These are phyloP conservation scores for Tetrapisispora taiwanensis DNA, from an alignment of 805 yeast species.

Conservation along the genomic window DNA sequence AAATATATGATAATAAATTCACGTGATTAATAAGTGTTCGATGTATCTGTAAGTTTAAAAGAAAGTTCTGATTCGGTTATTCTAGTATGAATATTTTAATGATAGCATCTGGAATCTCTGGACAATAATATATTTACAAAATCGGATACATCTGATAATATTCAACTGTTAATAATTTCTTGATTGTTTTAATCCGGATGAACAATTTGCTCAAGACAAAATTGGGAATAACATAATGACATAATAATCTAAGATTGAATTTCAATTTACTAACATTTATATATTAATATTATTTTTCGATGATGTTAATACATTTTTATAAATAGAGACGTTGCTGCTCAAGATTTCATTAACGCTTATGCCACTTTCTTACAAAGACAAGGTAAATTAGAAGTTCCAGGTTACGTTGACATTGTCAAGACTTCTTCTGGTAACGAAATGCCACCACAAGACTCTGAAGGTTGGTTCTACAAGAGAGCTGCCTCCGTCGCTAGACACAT, in stretches of 20 bases:
- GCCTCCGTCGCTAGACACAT: conserved; percentile 99
- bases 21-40: too few species aligned
- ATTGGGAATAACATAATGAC: too few species aligned
- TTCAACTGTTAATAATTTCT: too few species aligned
- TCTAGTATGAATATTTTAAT: too few species aligned
- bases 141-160: too few species aligned
- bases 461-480: conserved; percentile 99
- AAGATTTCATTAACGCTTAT: conserved; percentile 98
- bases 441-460: conserved; percentile 99
- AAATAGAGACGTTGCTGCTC: conserved; percentile 99
- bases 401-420: conserved; percentile 99
- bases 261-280: conserved; percentile 17
- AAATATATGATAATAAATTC: too few species aligned
- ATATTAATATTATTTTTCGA: conserved; percentile 7
- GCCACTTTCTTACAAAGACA: conserved; percentile 99
- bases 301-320: conserved; percentile 12
- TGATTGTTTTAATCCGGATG: too few species aligned
- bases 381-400: conserved; percentile 99
- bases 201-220: too few species aligned
- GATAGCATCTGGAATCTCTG: too few species aligned
- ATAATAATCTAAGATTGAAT: background rate
- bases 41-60: too few species aligned
- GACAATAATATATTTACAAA: too few species aligned
- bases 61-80: too few species aligned
- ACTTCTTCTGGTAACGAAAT: conserved; percentile 97